Percentiles rank a stretch among this genome's conserved stretches.
Conservation (phyloP, 805 yeast species). For the Ascoidea asiatica region DNA sequence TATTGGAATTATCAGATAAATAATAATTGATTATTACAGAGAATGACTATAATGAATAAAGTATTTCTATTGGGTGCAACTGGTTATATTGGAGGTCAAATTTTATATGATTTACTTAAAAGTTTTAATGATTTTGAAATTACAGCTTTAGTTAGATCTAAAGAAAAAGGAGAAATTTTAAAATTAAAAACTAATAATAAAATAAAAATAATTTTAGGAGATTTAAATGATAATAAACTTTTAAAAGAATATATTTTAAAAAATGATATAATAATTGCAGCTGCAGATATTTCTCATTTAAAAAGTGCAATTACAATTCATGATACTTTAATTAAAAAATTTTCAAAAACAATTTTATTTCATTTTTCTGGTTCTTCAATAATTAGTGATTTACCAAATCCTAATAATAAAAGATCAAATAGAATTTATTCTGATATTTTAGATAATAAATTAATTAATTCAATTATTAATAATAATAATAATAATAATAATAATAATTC, state of each 20-base stretch:
- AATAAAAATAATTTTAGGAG: slow-evolving; percentile 16
- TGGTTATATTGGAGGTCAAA: slow-evolving; percentile 21
- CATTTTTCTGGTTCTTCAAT: slow-evolving; percentile 25
- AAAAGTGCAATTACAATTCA: slow-evolving; percentile 14
- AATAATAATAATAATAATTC: too few species aligned
- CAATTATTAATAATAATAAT: slow-evolving; percentile 15
- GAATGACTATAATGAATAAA: too few species aligned
- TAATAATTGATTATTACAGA: too few species aligned
- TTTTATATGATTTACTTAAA: slow-evolving; percentile 15
- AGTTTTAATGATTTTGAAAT: slow-evolving; percentile 10
- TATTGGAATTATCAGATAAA: too few species aligned
- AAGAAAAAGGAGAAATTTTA: slow-evolving; percentile 12
- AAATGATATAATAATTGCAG: slow-evolving; percentile 20
- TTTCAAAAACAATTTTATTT: slow-evolving; percentile 16
- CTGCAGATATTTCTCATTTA: slow-evolving; percentile 20
- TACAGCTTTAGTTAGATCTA: slow-evolving; percentile 16
- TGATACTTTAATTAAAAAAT: slow-evolving; percentile 13
- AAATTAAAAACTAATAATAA: slow-evolving; percentile 7
- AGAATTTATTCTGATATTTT: slow-evolving; percentile 16
- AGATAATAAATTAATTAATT: slow-evolving; percentile 17
- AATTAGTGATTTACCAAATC: slow-evolving; percentile 10
- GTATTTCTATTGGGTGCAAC: slow-evolving; percentile 19
- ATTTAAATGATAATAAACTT: slow-evolving; percentile 12
- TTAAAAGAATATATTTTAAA: slow-evolving; percentile 12
- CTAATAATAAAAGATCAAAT: slow-evolving; percentile 11